Evolutionary conservation across 2,329 filamentous ascomycete species (phyloP), one percentile per base, ranked within the genome.

Genomic region (Penicillium sp.): DNA sequence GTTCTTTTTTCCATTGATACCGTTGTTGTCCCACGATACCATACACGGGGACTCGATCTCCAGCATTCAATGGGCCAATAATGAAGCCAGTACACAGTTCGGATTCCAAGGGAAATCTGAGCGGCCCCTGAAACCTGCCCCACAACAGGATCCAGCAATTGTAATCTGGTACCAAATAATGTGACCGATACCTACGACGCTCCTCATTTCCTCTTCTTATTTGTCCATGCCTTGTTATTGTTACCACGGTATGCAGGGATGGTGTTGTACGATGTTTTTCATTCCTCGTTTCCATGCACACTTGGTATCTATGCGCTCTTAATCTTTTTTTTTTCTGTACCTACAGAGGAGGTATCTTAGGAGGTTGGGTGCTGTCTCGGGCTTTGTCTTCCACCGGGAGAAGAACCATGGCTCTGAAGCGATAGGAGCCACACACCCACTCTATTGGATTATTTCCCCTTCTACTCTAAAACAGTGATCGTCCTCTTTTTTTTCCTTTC

Each of bases 71-170:
- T 15, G 25, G 35, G 12, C 54, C 54, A 55, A 57, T 58, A 15
- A 46, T 5, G 42, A 15, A 24, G 40, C 5, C 10, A 20, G 3
- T 4, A 15, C 31, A 12, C 15, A 32, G 15, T 29, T 25, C 51
- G 54, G 52, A 56, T 52, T 60, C 59, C 59, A 59, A 56, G 58
- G 59, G 48, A 54, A 57, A 49, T 50, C 45, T 49, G 51, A 52
- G 23, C 60, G 62, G 61, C 64, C 64, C 64, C 64, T 66, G 64
- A 66, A 57, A 65, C 58, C 44, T 24, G 58, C 56, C 53, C 63
- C 64, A 61, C 63, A 10, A 10, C 13, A 20, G 46, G 45, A 33
- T 42, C 41, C 46, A 12, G 9, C 47, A 53, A 42, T 49, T 47
- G 41, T 52, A 50, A 53, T 50, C 10, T 41, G 53, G 54, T 56